phyloP scores from a whole-genome alignment of 306 rosid genomes.

The Cicer yamashitae region DNA sequence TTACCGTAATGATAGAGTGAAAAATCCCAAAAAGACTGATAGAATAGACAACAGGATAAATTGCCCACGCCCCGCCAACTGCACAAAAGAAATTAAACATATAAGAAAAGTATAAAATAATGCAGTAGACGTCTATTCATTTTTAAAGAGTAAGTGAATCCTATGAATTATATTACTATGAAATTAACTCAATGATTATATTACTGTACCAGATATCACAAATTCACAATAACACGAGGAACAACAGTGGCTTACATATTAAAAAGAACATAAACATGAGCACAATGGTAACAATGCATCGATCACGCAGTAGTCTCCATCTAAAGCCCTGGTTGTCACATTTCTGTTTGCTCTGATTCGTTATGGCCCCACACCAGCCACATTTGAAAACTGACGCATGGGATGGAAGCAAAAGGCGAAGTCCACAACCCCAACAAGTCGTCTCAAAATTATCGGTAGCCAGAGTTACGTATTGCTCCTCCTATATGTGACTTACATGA shows the following conservation, averaged over 20 bases:
- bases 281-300: conserved; percentile 69
- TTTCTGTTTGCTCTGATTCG: conserved; percentile 60
- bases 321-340: conserved; percentile 52
- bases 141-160: conserved; percentile 13
- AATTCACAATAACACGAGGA: neutral
- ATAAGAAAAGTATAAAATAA: conserved; percentile 30
- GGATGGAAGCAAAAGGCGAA: conserved; percentile 70
- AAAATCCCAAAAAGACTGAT: conserved; percentile 65
- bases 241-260: conserved; percentile 66
- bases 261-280: conserved; percentile 74
- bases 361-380: conserved; percentile 99
- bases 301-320: conserved; percentile 81
- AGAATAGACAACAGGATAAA: conserved; percentile 68
- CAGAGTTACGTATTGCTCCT: conserved; percentile 62
- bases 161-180: neutral
- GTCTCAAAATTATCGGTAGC: conserved; percentile 58
- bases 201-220: neutral
- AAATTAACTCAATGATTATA: neutral
- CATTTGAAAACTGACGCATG: conserved; percentile 74
- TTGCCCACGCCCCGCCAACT: conserved; percentile 96
- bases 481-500: conserved; percentile 69
- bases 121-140: conserved; percentile 13
- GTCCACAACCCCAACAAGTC: conserved; percentile 96
- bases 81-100: conserved; percentile 42
- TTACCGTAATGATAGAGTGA: conserved; percentile 59